These are phyloP conservation scores for Colletotrichum sp. DNA, from an alignment of 2,329 filamentous ascomycete species.

Conservation along the genomic window DNA sequence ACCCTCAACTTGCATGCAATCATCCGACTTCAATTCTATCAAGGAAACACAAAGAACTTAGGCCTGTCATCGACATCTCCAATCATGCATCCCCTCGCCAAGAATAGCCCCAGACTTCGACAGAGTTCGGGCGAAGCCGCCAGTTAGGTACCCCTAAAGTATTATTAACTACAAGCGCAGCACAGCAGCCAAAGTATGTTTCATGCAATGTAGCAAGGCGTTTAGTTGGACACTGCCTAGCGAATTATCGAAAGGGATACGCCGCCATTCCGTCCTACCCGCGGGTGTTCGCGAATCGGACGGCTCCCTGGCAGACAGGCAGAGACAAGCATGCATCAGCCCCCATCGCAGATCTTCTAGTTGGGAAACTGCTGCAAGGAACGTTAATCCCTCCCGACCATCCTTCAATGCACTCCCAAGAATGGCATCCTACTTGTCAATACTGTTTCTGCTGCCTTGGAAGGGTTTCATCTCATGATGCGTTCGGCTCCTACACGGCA, in stretches of 20 bases:
- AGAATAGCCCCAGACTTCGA: neutral
- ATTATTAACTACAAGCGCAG: neutral
- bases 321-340: neutral
- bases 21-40: neutral
- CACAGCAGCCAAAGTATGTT: neutral
- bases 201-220: neutral
- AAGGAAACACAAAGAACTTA: neutral
- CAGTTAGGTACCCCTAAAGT: neutral
- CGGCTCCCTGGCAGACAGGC: neutral
- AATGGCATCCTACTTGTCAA: neutral
- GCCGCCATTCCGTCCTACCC: neutral
- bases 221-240: neutral
- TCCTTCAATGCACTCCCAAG: neutral
- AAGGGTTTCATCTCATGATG: neutral
- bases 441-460: neutral
- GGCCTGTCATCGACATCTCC: neutral
- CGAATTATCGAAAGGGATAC: too few relatives aligned
- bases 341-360: neutral
- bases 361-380: neutral
- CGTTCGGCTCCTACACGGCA: neutral
- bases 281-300: neutral
- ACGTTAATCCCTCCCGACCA: neutral
- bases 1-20: neutral
- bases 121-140: neutral
- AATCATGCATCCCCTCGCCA: neutral